Evolutionary conservation across 345 rosid genomes (phyloP), one percentile per base, ranked within the genome.

Genomic region (Hevea brasiliensis): DNA sequence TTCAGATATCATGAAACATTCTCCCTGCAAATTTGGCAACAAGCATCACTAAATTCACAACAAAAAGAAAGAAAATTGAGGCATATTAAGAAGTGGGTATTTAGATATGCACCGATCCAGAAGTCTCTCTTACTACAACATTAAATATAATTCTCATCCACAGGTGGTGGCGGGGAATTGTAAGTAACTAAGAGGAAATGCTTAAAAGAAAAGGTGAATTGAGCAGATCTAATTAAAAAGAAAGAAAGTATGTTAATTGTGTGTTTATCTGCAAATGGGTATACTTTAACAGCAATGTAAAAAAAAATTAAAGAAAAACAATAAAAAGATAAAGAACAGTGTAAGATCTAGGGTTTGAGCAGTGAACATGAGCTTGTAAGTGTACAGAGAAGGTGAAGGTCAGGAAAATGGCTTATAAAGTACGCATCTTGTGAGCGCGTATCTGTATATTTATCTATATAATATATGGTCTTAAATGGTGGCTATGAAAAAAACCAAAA

Each of bases 271-370:
- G 0, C 18, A 26, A 47, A 47, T 40, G 54, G 54, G 55, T 44
- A 42, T 8, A 23, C 24, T 70, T 42, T 14, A 60, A 47, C 40
- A 50, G 14, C 12, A 71, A 61, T 45, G 7, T 32, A 27, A 50
- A 58, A 40, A 27, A 26, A 6, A 57, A 21, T n/a, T n/a, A 41
- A 11, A 37, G 5, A 4, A 64, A 24, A 21, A 42, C 15, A 13
- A 17, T 48, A 9, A n/a, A 9, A 2, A 21, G 24, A 9, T 0
- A 21, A 45, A 20, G 6, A 3, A 29, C 3, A 1, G 23, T n/a
- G 23, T 64, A 70, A 32, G 74, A 71, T 71, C 74, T 61, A 71
- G 74, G 74, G 59, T 48, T 71, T 60, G 24, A 66, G 56, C 23
- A 32, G 4, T 32, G 37, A 32, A 4, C 10, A 44, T 26, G 51